Evolutionary conservation across 768 basidiomycete species (phyloP), one percentile per base, ranked within the genome.

Genomic region (Leucosporidium scottii): DNA sequence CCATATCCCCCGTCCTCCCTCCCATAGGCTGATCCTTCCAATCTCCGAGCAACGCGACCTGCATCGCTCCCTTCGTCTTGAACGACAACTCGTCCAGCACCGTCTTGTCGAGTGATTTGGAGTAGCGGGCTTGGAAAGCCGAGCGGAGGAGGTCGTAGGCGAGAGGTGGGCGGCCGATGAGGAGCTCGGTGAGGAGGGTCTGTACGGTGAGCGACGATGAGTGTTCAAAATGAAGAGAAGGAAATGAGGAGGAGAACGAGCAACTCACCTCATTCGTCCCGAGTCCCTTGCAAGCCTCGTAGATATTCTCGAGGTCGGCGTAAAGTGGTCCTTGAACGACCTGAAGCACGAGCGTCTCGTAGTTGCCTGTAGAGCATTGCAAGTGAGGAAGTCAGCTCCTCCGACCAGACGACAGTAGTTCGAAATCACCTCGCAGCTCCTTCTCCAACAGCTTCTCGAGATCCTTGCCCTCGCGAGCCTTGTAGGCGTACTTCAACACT

Each of bases 381-480:
- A 44, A 44, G 15, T n/a, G n/a, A 3, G 8, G 15, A 44, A 15
- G 39, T 44, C 39, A 44, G 39, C 39, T 44, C 2, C 39, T 10
- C 13, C 8, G 39, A 44, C 34, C 15, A 44, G 3, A 44, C 12
- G 39, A 44, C 2, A 44, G 10, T 2, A 15, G 39, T 13, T 6
- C 39, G 13, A 44, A 44, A 17, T 44, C 39, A 44, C 39, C 39
- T 21, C 61, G 48, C 20, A 61, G 50, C 53, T 70, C 69, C 47
- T 62, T 69, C 64, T 65, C 60, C 27, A 69, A 30, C 1, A 62
- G 68, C 17, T 75, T 70, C 20, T 73, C 61, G 28, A 79, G 74
- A 48, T 78, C 77, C 20, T 78, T 73, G 23, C 77, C 77, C 67
- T 77, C 76, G 69, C 78, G 75, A 44, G 78, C 73, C 74, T 75